Percentiles rank a stretch among this genome's conserved stretches.
phyloP scores from a whole-genome alignment of 257 asterid genomes.

The Solanum sparsipilum region DNA sequence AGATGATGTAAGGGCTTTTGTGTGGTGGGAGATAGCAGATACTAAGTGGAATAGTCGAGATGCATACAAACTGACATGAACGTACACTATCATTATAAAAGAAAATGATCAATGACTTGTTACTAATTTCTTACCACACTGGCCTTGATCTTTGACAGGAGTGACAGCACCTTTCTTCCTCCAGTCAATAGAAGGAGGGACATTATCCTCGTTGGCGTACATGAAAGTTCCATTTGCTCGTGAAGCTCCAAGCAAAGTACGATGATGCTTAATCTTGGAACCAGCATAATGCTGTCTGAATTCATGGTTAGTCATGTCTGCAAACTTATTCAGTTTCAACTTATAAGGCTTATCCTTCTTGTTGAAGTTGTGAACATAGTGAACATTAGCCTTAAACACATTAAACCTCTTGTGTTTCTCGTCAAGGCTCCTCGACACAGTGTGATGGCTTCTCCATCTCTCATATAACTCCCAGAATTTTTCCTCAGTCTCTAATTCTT shows the following conservation, averaged over 20 bases:
- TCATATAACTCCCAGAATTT: conserved; percentile 67
- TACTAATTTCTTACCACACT: conserved; percentile 45
- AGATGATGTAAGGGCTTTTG: not conserved
- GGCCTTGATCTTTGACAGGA: conserved; percentile 75
- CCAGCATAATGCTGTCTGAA: conserved; percentile 52
- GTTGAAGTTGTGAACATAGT: conserved; percentile 45
- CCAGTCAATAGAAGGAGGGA: conserved; percentile 79
- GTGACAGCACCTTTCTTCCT: conserved; percentile 71
- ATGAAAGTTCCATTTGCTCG: conserved; percentile 32
- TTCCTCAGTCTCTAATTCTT: conserved; percentile 68
- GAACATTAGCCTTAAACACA: conserved; percentile 68
- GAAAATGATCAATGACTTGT: not conserved
- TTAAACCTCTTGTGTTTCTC: conserved; percentile 64
- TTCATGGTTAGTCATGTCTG: conserved; percentile 87
- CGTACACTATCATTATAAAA: not conserved
- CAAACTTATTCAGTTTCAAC: conserved; percentile 72
- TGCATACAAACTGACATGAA: not conserved
- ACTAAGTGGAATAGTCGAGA: not conserved
- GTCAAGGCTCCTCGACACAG: conserved; percentile 47
- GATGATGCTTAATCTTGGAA: conserved; percentile 56
- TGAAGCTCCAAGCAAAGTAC: conserved; percentile 36
- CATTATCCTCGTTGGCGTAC: conserved; percentile 34
- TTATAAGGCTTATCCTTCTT: conserved; percentile 70
- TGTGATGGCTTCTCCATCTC: conserved; percentile 88
- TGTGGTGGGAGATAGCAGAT: not conserved